Evolutionary conservation across 2,329 filamentous ascomycete genomes (phyloP), one percentile per base, ranked within the genome.

Genomic region (Westerdykella ornata): DNA sequence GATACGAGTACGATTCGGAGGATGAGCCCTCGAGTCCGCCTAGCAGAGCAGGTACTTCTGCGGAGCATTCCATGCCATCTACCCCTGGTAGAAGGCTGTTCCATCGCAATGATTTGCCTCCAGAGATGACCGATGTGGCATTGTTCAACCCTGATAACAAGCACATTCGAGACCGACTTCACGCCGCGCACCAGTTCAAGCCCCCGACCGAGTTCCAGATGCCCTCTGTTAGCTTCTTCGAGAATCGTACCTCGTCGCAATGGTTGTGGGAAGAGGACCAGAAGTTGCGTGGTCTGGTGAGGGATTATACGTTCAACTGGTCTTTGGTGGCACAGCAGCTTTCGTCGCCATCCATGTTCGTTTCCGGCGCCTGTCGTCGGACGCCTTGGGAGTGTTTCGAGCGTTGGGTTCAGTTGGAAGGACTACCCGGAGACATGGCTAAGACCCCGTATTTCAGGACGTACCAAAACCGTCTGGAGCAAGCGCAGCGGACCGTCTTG

Each of bases 371-470:
- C 9, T 90, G 97, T 62, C 78, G 92, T 47, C 80, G 92, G 36
- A 97, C 90, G 2, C 88, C 90, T 0, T 98, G 92, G 92, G 92
- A 98, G 68, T 98, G 92, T 62, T 98, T 98, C 56, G 92, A 98
- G 67, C 80, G 92, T 33, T 98, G 90, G 90, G 85, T 96, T 41
- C 82, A 85, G 52, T 72, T 97, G 11, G 92, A 97, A 68, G 88
- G 89, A 1, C 72, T 96, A 29, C 90, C 92, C 4, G 80, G 84
- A 9, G 92, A 98, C 51, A 94, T 97, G 84, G 82, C 85, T 14
- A 95, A 95, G 69, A 95, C 88, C 0, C 84, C 89, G 34, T 98
- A 97, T 63, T 98, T 97, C 74, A 87, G 88, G 57, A 79, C 78
- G 9, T 84, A 82, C 54, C 78, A 79, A 46, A 71, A 75, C 41